A percentile compares a stretch with the other conserved stretches of the same genome.
These are phyloP conservation scores for Linum trigynum DNA, from an alignment of 345 rosid species.

Conservation along the genomic window DNA sequence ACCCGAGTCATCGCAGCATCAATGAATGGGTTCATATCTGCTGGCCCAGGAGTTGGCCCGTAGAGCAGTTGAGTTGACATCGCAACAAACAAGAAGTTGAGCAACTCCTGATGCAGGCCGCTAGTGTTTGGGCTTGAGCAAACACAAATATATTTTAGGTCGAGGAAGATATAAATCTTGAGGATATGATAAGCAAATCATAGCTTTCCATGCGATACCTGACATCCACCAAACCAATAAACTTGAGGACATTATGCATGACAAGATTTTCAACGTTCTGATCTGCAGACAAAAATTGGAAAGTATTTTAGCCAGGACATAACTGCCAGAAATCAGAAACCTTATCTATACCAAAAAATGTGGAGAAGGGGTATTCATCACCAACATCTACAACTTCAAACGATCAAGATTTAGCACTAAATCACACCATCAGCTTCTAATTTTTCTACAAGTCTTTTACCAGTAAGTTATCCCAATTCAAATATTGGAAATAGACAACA, in stretches of 20 bases:
- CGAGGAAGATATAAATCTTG: conserved; percentile 5
- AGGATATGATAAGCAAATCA: background rate
- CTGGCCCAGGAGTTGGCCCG: conserved; percentile 62
- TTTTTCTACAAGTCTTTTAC: background rate
- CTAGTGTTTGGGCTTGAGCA: conserved; percentile 58
- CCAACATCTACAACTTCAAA: background rate
- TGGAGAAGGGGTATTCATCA: background rate
- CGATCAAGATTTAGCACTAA: background rate
- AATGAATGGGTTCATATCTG: conserved; percentile 72
- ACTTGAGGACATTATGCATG: conserved; percentile 67
- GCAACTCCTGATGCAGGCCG: conserved; percentile 83
- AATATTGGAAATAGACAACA: background rate
- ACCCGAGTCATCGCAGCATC: conserved; percentile 95
- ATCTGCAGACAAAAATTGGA: conserved; percentile 42
- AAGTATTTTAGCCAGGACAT: background rate
- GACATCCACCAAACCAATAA: conserved; percentile 64
- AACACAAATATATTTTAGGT: conserved; percentile 23
- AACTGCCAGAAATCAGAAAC: background rate
- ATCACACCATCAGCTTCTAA: background rate
- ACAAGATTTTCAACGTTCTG: conserved; percentile 61
- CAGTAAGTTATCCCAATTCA: background rate
- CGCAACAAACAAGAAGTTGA: conserved; percentile 69
- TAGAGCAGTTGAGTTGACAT: conserved; percentile 92
- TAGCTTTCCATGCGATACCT: conserved; percentile 39
- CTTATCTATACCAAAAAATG: background rate